Base-by-base conservation (phyloP, 306 rosid species). In the Heteromeles arbutifolia region DNA sequence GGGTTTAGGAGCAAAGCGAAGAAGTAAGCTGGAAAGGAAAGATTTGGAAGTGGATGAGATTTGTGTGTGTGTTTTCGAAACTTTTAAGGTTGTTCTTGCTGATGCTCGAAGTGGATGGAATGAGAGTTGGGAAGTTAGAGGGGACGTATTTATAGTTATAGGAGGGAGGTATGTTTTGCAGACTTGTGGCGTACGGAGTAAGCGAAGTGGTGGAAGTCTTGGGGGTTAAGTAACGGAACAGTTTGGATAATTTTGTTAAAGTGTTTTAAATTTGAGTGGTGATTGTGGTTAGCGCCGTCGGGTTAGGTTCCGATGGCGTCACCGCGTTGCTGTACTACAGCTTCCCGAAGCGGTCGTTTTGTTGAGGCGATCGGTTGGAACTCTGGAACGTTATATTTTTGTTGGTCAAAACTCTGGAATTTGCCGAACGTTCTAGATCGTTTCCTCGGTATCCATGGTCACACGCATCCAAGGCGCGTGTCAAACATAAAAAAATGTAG, bases 271-370 rank as follows among this genome's bases (percentile, higher is more conserved):
- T 8, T 14, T 26, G 44, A 8, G 32, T 32, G 70, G 32, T 6
- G 67, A 41, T 4, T 48, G 8, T 25, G 45, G 5, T 22, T 24
- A 6, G 41, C 26, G 76, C 76, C 76, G 79, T 31, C 54, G 52
- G 11, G 8, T n/a, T 56, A 9, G 14, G 26, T 15, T 10, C 26
- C 41, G 67, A 50, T 18, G 62, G 82, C 81, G 66, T 80, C 81
- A 67, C 82, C 79, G 85, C 75, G 81, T 77, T 39, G 75, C 74
- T 25, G 26, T 24, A 5, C 8, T 4, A 18, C 6, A 12, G 11
- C 73, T 61, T 50, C 61, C 37, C 6, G 54, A 53, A 39, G 21
- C 58, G 61, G 82, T 77, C 85, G 67, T 63, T 74, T 25, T 10
- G 39, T 34, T 32, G 37, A 10, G 77, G 72, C 73, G 65, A 34